Conservation (phyloP, 441 rosid species). For the Jatropha multifida region DNA sequence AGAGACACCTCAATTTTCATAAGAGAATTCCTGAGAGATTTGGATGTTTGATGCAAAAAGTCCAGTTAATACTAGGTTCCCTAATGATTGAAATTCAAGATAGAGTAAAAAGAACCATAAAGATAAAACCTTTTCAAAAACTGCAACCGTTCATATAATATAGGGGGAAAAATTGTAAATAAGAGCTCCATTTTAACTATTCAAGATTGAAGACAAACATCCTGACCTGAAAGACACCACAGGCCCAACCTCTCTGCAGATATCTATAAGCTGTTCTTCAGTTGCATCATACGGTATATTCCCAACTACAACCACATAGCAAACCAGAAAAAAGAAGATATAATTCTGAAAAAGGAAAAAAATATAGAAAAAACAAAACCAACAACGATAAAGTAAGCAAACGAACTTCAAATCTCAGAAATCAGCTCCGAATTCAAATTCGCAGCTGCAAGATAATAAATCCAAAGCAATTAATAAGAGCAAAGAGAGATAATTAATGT, state of each 20-base stretch:
- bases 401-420: neutral
- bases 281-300: slow-evolving; percentile 98
- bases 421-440: slow-evolving; percentile 5
- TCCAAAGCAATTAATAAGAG: neutral
- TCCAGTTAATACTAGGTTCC: neutral
- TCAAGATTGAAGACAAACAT: neutral
- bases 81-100: neutral
- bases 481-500: slow-evolving; percentile 15
- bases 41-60: neutral
- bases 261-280: slow-evolving; percentile 92
- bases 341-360: too few species aligned
- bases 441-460: neutral
- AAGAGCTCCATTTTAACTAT: neutral
- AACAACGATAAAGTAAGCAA: neutral
- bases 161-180: neutral
- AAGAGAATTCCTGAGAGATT: neutral
- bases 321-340: neutral
- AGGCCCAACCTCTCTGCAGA: slow-evolving; percentile 96
- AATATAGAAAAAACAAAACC: too few species aligned
- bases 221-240: slow-evolving; percentile 95
- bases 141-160: neutral
- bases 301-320: slow-evolving; percentile 56
- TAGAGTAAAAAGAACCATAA: slow-evolving; percentile 1
- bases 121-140: neutral
- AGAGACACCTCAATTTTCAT: neutral